Base-by-base conservation (phyloP, 495 filamentous ascomycete genomes). In the Neurospora sp. region DNA sequence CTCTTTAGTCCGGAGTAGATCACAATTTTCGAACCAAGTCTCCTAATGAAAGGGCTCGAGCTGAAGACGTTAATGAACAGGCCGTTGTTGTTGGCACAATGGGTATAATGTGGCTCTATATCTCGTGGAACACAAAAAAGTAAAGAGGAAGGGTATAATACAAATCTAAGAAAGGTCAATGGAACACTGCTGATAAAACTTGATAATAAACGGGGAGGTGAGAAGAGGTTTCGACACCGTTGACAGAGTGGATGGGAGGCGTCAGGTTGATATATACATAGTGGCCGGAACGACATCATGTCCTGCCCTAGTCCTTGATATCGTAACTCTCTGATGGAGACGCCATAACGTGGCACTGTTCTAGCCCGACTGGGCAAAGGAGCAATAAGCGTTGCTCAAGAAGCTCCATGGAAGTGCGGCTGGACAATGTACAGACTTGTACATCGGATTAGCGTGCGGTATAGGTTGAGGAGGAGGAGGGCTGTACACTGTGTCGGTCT, bases 201-300 rank as follows among this genome's bases (percentile, higher is more conserved):
- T 65, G 53, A 65, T n/a, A 35, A 7, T 35, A 35, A 35, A 65
- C 27, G 22, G 53, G 53, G 14, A 65, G 22, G 14, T 65, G 27
- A 65, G 7, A 16, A 65, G 31, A 65, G 6, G 35, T 65, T 37
- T 65, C 14, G 14, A 27, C 4, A 35, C 53, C 31, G 12, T 65
- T 35, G 27, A 27, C n/a, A 9, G 27, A 37, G 12, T 2, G 14
- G 27, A 37, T 65, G 53, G 31, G 53, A 65, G 53, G 31, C 22
- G 42, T 14, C 59, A 59, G 41, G 45, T 41, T 74, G 68, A 76
- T 75, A 76, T 75, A 71, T 69, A 48, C 41, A 9, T 31, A 27
- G n/a, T 45, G 40, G 27, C 27, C 27, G 16, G 53, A 35, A 65
- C 53, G 53, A 35, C 53, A 16, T 8, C 3, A 35, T 37, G 27